phyloP scores from a whole-genome alignment of 495 filamentous ascomycete genomes.

The Elasticomyces elasticus region DNA sequence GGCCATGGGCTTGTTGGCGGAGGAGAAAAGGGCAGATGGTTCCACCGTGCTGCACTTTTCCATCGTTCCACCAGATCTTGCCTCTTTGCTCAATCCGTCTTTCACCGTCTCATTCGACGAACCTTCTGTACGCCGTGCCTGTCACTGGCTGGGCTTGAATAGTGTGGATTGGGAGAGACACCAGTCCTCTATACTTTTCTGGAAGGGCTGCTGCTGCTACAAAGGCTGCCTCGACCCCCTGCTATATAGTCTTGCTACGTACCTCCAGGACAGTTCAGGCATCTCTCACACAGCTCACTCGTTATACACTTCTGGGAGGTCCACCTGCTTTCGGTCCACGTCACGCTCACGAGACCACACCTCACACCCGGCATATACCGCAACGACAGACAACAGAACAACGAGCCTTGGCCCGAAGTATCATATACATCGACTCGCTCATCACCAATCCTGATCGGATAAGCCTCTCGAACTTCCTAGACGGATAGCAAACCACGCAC shows the following conservation, averaged over 20 bases:
- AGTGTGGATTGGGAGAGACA: neutral
- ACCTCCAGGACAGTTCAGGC: neutral
- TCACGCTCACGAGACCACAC: neutral
- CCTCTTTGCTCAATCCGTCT: conserved; percentile 21
- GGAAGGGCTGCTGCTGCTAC: neutral
- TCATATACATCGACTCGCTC: neutral
- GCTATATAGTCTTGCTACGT: conserved; percentile 9
- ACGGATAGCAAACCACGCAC: too few relatives aligned
- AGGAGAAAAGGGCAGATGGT: conserved; percentile 18
- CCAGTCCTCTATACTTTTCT: neutral
- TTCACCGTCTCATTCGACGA: conserved; percentile 16
- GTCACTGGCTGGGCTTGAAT: conserved; percentile 14
- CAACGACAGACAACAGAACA: neutral
- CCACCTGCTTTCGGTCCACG: conserved; percentile 1
- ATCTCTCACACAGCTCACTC: neutral
- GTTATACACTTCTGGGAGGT: neutral
- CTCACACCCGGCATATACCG: neutral
- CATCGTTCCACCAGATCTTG: conserved; percentile 22
- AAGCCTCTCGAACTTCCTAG: neutral
- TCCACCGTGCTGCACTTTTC: conserved; percentile 17
- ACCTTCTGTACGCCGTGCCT: conserved; percentile 18
- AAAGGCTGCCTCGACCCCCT: neutral
- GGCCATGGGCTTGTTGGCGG: conserved; percentile 9
- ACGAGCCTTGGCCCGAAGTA: neutral
- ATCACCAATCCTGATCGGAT: neutral